These are phyloP conservation scores for Xylariaceae sp. DNA, from an alignment of 2,329 filamentous ascomycete species.

Conservation along the genomic window DNA sequence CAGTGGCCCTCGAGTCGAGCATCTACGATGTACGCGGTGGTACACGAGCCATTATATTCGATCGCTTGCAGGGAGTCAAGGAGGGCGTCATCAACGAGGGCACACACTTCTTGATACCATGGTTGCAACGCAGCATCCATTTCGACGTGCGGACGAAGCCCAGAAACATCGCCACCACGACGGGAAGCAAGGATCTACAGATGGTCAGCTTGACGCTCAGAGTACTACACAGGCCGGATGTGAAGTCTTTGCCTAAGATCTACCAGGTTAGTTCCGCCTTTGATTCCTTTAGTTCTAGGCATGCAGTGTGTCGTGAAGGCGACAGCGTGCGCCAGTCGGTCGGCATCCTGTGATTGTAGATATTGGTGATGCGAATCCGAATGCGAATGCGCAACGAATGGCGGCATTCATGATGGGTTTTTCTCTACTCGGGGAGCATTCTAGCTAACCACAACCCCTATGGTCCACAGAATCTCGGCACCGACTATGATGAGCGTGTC, in stretches of 20 bases:
- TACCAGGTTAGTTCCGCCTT: slow-evolving; percentile 68
- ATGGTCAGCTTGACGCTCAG: slow-evolving; percentile 98
- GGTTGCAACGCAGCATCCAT: slow-evolving; percentile 89
- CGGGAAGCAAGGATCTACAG: slow-evolving; percentile 97
- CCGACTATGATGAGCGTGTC: slow-evolving; percentile 97
- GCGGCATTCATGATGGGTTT: background rate
- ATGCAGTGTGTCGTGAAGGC: background rate
- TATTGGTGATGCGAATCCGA: background rate
- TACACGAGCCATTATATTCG: slow-evolving; percentile 94
- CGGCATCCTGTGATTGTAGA: background rate
- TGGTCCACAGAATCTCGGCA: slow-evolving; percentile 72
- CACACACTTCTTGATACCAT: slow-evolving; percentile 92
- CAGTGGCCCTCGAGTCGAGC: slow-evolving; percentile 65
- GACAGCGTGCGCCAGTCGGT: background rate
- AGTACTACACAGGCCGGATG: slow-evolving; percentile 90
- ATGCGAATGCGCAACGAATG: background rate
- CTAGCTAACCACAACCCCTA: slow-evolving; percentile 1
- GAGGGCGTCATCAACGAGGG: slow-evolving; percentile 90
- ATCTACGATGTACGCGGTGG: slow-evolving; percentile 98
- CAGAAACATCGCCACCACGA: slow-evolving; percentile 94
- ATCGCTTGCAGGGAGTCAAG: slow-evolving; percentile 85
- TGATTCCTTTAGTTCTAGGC: background rate
- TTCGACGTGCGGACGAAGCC: slow-evolving; percentile 98
- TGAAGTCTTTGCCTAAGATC: slow-evolving; percentile 89
- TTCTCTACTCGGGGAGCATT: background rate